Evolutionary conservation across 2,329 filamentous ascomycete species (phyloP).

Genomic region (Fusarium cyanostomum): DNA sequence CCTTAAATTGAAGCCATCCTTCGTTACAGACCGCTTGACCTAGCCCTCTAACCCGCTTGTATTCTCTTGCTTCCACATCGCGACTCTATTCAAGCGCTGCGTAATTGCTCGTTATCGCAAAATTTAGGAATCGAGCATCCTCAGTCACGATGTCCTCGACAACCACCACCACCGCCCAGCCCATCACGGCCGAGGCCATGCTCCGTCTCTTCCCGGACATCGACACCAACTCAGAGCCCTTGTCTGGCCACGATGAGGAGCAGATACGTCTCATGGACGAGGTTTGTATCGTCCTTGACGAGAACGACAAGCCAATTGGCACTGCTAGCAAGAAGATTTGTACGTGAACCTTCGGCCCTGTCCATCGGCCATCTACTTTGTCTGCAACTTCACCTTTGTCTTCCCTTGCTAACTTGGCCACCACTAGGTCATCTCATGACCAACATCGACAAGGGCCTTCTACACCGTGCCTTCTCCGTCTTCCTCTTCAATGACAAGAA

Average conservation of each 20-base stretch:
- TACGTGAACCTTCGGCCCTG: constrained; percentile 57
- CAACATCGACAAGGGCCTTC: constrained; percentile 94
- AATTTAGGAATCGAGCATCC: not conserved
- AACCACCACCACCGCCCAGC: constrained; percentile 58
- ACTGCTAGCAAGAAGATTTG: constrained; percentile 98
- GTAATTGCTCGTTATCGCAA: not conserved
- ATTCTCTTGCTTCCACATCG: constrained; percentile 9
- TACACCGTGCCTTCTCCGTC: constrained; percentile 97
- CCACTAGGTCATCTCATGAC: constrained; percentile 91
- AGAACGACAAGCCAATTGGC: constrained; percentile 91
- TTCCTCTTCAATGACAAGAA: constrained; percentile 98
- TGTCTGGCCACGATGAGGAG: constrained; percentile 94
- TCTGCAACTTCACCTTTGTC: not conserved
- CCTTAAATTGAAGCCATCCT: constrained; percentile 39
- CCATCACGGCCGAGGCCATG: constrained; percentile 87
- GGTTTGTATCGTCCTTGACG: constrained; percentile 95
- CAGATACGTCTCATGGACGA: constrained; percentile 99
- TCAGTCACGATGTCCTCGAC: constrained; percentile 46
- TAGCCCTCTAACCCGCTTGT: not conserved
- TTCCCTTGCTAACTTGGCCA: constrained; percentile 23
- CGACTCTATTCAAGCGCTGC: not conserved
- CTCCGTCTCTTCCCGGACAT: constrained; percentile 88
- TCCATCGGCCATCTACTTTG: not conserved
- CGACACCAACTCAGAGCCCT: constrained; percentile 74
- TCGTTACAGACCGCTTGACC: constrained; percentile 32